A percentile compares a stretch with the other conserved stretches of the same genome.
These are phyloP conservation scores for Penicillium simplicissimum DNA, from an alignment of 495 filamentous ascomycete species.

Conservation along the genomic window DNA sequence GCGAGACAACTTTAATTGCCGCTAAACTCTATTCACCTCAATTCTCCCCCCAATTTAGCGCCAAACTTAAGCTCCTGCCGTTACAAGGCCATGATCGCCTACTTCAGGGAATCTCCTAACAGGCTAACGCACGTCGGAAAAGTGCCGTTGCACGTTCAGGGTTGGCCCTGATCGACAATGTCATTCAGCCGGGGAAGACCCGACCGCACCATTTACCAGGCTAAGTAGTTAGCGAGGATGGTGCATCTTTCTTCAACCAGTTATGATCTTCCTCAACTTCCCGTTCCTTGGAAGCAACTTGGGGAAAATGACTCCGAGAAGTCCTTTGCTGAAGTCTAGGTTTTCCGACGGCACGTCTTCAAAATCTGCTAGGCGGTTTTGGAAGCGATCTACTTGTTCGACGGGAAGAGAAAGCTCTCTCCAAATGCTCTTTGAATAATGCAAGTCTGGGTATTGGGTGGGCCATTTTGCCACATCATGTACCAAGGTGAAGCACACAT, in stretches of 20 bases:
- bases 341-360: background rate
- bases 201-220: background rate
- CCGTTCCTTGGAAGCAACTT: background rate
- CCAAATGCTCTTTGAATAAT: no score
- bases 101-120: background rate
- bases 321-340: no score
- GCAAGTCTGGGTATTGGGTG: background rate
- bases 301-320: background rate
- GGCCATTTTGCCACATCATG: background rate
- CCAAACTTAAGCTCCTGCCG: conserved; percentile 1
- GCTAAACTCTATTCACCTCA: background rate
- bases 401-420: no score
- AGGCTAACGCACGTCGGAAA: background rate
- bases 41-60: background rate
- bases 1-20: background rate
- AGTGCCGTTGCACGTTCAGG: background rate
- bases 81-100: conserved; percentile 10
- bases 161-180: conserved; percentile 14
- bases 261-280: conserved; percentile 2
- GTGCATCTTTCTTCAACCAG: conserved; percentile 1
- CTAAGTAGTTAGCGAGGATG: background rate
- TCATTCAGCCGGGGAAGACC: conserved; percentile 4
- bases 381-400: no score
- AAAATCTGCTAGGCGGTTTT: no score
- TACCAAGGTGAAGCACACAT: no score